phyloP scores from a whole-genome alignment of 1,284 basidiomycete species.

The Cryptococcus sp. region DNA sequence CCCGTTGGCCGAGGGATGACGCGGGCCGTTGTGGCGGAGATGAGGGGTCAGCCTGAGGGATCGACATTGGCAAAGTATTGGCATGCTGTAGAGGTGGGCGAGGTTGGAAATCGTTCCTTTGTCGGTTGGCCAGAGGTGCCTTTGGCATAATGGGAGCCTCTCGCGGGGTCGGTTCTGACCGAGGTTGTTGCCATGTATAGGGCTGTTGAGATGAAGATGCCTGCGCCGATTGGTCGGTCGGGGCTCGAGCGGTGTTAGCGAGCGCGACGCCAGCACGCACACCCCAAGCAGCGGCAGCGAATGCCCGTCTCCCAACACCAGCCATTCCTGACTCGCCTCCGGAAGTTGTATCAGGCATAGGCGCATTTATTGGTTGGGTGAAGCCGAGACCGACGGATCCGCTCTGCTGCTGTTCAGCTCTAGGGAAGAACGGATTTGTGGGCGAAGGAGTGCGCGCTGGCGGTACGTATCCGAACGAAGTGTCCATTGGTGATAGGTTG shows the following conservation, averaged over 20 bases:
- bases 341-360: constrained; percentile 64
- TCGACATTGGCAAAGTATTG: neutral
- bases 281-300: constrained; percentile 70
- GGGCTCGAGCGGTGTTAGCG: constrained; percentile 15
- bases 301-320: constrained; percentile 79
- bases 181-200: constrained; percentile 7
- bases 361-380: constrained; percentile 4
- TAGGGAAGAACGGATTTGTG: constrained; percentile 43
- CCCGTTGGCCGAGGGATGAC: constrained; percentile 24
- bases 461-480: constrained; percentile 1
- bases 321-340: constrained; percentile 87
- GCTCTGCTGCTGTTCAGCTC: constrained; percentile 18
- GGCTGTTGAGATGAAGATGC: neutral
- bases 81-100: neutral
- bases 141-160: constrained; percentile 11
- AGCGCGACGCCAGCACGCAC: constrained; percentile 44
- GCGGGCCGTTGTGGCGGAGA: constrained; percentile 23
- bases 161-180: constrained; percentile 5
- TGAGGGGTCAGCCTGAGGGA: constrained; percentile 3
- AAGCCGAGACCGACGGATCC: constrained; percentile 29
- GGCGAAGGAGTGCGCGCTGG: constrained; percentile 30
- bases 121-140: constrained; percentile 10
- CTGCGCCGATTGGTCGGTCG: constrained; percentile 2
- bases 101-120: neutral
- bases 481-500: constrained; percentile 16